Evolutionary conservation across 192 early-diverging fungal genomes (phyloP), one percentile per base, ranked within the genome.

Genomic region (Spinellus fusiger): DNA sequence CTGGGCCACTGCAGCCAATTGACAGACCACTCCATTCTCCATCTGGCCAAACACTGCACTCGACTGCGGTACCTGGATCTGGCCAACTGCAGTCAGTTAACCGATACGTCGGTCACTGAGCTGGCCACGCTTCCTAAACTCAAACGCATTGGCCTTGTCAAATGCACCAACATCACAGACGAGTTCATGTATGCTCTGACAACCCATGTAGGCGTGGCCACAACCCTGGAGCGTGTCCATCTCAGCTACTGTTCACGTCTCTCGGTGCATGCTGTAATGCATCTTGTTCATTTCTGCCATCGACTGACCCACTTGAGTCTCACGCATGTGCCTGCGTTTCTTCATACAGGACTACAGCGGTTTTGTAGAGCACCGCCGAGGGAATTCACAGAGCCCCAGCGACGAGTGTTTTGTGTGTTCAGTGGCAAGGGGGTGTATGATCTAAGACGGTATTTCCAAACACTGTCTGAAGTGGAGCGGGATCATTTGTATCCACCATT

Each of bases 331-430:
- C 76, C 74, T 13, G 74, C 78, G 1, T 83, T 83, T 66, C 68
- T 77, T 59, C 32, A 74, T 15, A 62, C 64, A 28, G 66, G 65
- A 38, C 66, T 80, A 29, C 81, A 83, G 65, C 65, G 54, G 18
- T 83, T 78, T 60, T 80, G 81, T 62, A 38, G 81, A 32, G 56
- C 63, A n/a, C 71, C 81, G 4, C 81, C 81, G 10, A 74, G 70
- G 48, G 81, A 83, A 33, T 73, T 78, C 35, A 80, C 74, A 23
- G 61, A 56, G 4, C 78, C 80, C 52, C 78, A 80, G 46, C 71
- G 76, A 25, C 65, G 77, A 25, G 68, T 76, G 0, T 83, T 83
- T 71, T 83, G 81, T 69, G 81, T 83, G 4, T 83, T 83, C 54
- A 78, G 76, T 29, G 81, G 81, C 2, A 78, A 80, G 65, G 79